These are phyloP conservation scores for Paraphaeosphaeria minitans DNA, from an alignment of 2,329 filamentous ascomycete genomes.

Conservation along the genomic window DNA sequence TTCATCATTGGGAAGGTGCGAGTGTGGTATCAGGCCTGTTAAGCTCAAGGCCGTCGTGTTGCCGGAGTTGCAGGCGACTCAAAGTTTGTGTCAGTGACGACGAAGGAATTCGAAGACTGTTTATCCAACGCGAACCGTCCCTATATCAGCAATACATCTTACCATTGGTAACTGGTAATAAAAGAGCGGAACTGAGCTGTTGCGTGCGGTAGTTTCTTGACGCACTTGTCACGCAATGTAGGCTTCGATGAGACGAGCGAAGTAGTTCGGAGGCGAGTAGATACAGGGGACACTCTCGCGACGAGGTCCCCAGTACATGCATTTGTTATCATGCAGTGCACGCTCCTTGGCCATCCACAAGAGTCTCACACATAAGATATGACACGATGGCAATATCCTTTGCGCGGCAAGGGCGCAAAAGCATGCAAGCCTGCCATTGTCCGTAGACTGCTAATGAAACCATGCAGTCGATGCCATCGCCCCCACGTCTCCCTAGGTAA, in stretches of 20 bases:
- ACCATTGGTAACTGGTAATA: too few relatives aligned
- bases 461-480: too few relatives aligned
- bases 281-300: background rate
- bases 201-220: too few relatives aligned
- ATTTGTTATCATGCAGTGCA: background rate
- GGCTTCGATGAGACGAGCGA: too few relatives aligned
- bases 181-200: too few relatives aligned
- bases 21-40: background rate
- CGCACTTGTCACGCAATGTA: too few relatives aligned
- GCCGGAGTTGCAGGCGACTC: background rate
- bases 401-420: background rate
- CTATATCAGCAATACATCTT: too few relatives aligned
- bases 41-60: too few relatives aligned
- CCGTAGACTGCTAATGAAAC: too few relatives aligned
- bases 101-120: background rate
- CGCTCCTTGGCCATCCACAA: background rate
- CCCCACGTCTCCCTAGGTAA: too few relatives aligned
- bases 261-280: background rate
- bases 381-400: background rate
- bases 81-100: background rate
- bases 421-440: too few relatives aligned
- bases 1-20: background rate
- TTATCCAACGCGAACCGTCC: too few relatives aligned
- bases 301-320: background rate
- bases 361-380: background rate